Base-by-base conservation (phyloP, 2,329 filamentous ascomycete species). In the Xylariaceae sp. region DNA sequence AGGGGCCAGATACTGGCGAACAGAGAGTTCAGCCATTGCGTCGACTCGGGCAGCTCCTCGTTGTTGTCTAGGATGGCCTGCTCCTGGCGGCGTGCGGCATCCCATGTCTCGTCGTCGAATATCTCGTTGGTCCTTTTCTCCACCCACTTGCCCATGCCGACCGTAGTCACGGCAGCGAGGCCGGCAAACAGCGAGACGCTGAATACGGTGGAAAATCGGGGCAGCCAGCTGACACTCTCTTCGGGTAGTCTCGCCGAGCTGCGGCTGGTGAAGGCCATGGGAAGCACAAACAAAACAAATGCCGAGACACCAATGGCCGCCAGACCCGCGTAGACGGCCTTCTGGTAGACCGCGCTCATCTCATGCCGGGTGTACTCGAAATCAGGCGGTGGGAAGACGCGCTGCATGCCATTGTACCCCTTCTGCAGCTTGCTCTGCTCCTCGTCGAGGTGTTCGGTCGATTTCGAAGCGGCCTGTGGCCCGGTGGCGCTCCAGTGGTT, bases 51-150 rank as follows among this genome's bases (percentile, higher is more conserved):
- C 2, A 74, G 64, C 36, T 70, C 61, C 19, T 66, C 56, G 2
- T 64, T 57, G 8, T 57, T 52, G 3, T 60, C 52, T 5, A 66
- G 50, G 1, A 52, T 46, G 23, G 67, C 60, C 39, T 70, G 60
- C 32, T 75, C 71, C 33, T 69, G 61, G 21, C 69, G 60, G 26
- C 77, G 57, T 31, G 75, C 72, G 3, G 79, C 73, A 38, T 81
- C 72, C 81, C 81, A 86, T 1, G 80, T 64, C 50, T 83, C 76
- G 32, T 81, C 76, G 26, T 84, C 72, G 58, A 82, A 83, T 1
- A 82, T 64, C 26, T 68, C 65, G 35, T 70, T 63, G 10, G 81
- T 69, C 46, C 71, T 80, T 35, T 75, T 80, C 9, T 65, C 61
- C 8, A 75, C 64, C 77, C 78, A 85, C 32, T 69, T 63, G 7